A percentile compares a stretch with the other conserved stretches of the same genome.
These are phyloP conservation scores for Aegilops umbellulata DNA, from an alignment of 176 grass and related monocot genomes.

Conservation along the genomic window DNA sequence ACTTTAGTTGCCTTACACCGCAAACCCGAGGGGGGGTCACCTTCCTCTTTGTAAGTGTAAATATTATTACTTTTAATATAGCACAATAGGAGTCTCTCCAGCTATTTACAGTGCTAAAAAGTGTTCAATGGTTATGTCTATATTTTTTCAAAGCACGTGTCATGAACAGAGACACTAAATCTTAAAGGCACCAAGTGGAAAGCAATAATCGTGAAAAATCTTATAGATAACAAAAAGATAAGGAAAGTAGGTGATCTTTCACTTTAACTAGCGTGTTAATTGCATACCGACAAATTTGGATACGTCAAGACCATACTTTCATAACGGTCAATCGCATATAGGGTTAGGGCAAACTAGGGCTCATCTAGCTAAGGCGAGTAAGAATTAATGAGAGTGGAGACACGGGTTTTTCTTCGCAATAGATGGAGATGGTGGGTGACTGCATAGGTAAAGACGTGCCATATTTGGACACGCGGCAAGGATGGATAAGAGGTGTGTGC, in stretches of 20 bases:
- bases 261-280: background rate
- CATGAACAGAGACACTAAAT: background rate
- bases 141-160: background rate
- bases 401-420: too few species aligned
- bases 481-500: background rate
- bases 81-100: too few species aligned
- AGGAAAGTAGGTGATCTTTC: background rate
- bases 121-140: background rate
- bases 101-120: too few species aligned
- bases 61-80: too few species aligned
- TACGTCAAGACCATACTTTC: background rate
- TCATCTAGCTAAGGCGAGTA: background rate
- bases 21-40: too few species aligned
- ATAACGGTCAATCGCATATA: background rate
- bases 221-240: background rate
- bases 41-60: too few species aligned
- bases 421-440: too few species aligned
- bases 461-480: background rate
- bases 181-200: background rate
- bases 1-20: too few species aligned
- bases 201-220: background rate
- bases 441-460: too few species aligned
- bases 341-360: background rate
- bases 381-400: background rate
- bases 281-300: background rate